Conservation (phyloP, 768 basidiomycete genomes). For the Tylopilus cervinicoccineus region DNA sequence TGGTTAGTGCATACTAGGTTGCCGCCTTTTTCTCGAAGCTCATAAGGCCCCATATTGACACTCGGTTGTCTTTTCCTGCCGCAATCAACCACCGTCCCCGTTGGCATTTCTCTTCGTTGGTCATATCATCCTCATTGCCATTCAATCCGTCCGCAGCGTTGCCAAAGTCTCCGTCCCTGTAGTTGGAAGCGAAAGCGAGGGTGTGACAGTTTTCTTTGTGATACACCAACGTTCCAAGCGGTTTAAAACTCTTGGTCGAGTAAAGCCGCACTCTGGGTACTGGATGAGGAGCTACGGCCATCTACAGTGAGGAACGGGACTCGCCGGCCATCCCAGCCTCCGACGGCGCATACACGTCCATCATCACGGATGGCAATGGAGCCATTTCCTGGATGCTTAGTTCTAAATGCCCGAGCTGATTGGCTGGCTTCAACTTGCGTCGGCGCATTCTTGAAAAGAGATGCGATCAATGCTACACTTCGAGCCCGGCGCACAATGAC, state of each 20-base stretch:
- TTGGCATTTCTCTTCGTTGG: slow-evolving; percentile 38
- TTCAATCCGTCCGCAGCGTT: slow-evolving; percentile 15
- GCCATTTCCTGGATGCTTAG: slow-evolving; percentile 77
- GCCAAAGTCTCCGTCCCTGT: not conserved
- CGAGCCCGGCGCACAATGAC: slow-evolving; percentile 6
- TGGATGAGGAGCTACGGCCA: not conserved
- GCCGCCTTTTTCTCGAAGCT: slow-evolving; percentile 22
- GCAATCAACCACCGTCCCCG: slow-evolving; percentile 59
- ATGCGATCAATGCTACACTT: not conserved
- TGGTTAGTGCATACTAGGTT: too few species aligned
- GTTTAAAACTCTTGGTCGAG: slow-evolving; percentile 73
- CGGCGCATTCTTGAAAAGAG: not conserved
- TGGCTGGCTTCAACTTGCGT: slow-evolving; percentile 19
- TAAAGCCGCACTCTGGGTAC: slow-evolving; percentile 69
- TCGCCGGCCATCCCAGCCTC: slow-evolving; percentile 93
- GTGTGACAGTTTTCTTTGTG: slow-evolving; percentile 79
- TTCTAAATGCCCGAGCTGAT: slow-evolving; percentile 42
- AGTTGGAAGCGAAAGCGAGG: slow-evolving; percentile 58
- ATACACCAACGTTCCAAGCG: slow-evolving; percentile 79
- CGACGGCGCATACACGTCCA: slow-evolving; percentile 79
- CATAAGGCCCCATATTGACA: slow-evolving; percentile 70
- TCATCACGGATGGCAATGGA: slow-evolving; percentile 72
- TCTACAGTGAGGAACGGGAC: slow-evolving; percentile 24
- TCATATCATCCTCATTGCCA: slow-evolving; percentile 38
- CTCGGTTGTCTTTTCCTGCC: slow-evolving; percentile 64